phyloP scores from a whole-genome alignment of 306 rosid genomes.

The Neltuma alba region DNA sequence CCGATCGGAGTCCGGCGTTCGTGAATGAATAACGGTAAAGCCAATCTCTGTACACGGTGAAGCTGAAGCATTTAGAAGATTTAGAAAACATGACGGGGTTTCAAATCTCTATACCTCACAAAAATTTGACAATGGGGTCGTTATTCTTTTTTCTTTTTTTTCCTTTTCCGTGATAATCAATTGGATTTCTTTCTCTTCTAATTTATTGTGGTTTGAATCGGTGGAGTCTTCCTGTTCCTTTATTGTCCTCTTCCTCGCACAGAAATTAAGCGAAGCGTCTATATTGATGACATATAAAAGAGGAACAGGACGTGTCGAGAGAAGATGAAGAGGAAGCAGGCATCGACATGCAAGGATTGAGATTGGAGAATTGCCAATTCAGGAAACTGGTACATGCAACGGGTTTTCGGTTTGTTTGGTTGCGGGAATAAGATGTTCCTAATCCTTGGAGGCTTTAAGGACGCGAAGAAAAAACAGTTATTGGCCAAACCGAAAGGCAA shows the following conservation, averaged over 20 bases:
- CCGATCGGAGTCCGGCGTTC: slow-evolving; percentile 65
- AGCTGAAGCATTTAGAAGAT: slow-evolving; percentile 50
- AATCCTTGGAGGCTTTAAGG: neutral
- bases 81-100: slow-evolving; percentile 38
- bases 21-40: slow-evolving; percentile 53
- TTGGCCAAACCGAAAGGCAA: neutral
- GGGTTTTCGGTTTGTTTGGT: neutral
- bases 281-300: neutral
- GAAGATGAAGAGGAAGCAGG: neutral
- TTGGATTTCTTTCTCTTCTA: neutral
- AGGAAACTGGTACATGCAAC: slow-evolving; percentile 14
- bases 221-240: neutral
- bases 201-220: neutral
- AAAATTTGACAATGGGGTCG: neutral
- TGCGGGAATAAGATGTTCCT: neutral
- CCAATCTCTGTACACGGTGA: slow-evolving; percentile 66
- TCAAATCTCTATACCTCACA: no score
- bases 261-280: neutral
- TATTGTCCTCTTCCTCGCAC: neutral
- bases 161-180: neutral
- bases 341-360: slow-evolving; percentile 11
- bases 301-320: neutral
- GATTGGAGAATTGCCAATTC: slow-evolving; percentile 11
- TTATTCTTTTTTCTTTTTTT: no score
- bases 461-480: neutral